Evolutionary conservation across 2,329 filamentous ascomycete species (phyloP), one percentile per base, ranked within the genome.

Genomic region (Diplodia mutila): DNA sequence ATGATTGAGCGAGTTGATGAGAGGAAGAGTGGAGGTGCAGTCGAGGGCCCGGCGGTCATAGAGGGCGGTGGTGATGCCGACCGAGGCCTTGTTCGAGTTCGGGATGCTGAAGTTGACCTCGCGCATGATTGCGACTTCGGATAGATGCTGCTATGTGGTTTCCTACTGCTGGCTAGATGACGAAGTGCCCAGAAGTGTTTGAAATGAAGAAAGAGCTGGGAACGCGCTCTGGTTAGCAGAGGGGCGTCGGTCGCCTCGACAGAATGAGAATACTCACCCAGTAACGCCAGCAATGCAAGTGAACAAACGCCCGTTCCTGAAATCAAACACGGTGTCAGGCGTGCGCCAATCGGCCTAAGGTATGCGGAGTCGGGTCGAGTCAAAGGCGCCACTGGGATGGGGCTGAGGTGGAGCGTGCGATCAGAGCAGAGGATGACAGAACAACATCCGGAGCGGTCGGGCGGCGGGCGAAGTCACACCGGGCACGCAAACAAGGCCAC

Each of bases 31-130:
- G 46, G 95, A 99, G 66, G 95, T 99, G 84, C 95, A 99, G 80
- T 99, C 95, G 75, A 99, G 91, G 61, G 95, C 95, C 79, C 95
- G 91, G 72, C 95, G 92, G 83, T 99, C 95, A 81, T 99, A 99
- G 70, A 99, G 88, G 79, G 95, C 96, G 67, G 95, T 97, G 73
- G 95, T 99, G 83, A 99, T 99, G 82, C 94, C 94, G 77, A 97
- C 94, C 68, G 94, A 97, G 76, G 95, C 95, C 90, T 98, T 98
- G 83, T 98, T 98, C 87, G 96, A 93, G 86, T 95, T 97, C 66
- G 95, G 94, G 79, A 98, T 97, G 84, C 94, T 97, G 83, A 98
- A 98, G 83, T 98, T 98, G 84, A 97, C 94, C 88, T 99, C 95
- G 85, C 95, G 92, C 95, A 99, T 99, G 82, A 80, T 94, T 61